Conservation (phyloP, 306 rosid genomes). For the Acacia acuminata region DNA sequence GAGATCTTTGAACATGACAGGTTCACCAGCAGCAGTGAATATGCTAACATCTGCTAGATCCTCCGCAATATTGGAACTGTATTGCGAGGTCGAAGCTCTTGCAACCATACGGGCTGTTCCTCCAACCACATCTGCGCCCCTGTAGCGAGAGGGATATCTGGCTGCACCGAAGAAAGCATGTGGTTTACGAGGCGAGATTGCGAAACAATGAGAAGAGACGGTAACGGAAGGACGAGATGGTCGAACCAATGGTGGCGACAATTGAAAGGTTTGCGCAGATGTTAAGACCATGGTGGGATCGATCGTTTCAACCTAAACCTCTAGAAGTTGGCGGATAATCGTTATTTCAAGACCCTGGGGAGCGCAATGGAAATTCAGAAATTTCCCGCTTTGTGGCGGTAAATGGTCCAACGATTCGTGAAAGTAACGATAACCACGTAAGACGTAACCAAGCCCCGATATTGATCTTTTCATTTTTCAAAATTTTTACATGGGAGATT, state of each 20-base stretch:
- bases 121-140: neutral
- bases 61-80: slow-evolving; percentile 40
- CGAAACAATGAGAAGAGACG: slow-evolving; percentile 17
- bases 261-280: slow-evolving; percentile 28
- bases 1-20: slow-evolving; percentile 64
- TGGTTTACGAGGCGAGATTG: slow-evolving; percentile 8
- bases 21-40: slow-evolving; percentile 71
- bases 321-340: neutral
- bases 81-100: slow-evolving; percentile 48
- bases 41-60: slow-evolving; percentile 50
- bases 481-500: neutral
- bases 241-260: slow-evolving; percentile 23
- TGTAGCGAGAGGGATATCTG: slow-evolving; percentile 9
- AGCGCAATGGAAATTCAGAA: neutral
- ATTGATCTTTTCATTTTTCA: neutral
- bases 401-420: neutral
- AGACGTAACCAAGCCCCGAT: neutral
- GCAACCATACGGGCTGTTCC: slow-evolving; percentile 30
- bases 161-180: neutral
- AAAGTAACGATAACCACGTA: neutral
- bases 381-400: neutral
- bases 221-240: slow-evolving; percentile 26
- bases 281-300: slow-evolving; percentile 45
- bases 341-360: neutral
- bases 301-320: neutral